Base-by-base conservation (phyloP, 495 filamentous ascomycete genomes). In the Penicillium angulare region DNA sequence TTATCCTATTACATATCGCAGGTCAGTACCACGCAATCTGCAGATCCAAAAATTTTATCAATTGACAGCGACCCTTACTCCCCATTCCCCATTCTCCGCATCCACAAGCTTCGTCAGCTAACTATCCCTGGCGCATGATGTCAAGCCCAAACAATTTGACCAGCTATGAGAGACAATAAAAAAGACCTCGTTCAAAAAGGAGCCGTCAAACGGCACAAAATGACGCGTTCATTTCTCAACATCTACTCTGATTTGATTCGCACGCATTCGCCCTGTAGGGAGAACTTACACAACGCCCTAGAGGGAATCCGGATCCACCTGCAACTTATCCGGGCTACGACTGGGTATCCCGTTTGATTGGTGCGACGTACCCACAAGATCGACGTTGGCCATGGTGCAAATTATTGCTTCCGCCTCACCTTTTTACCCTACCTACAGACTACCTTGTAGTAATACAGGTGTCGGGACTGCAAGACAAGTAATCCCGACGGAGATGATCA, bases 201-300 rank as follows among this genome's bases (percentile, higher is more conserved):
- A n/a, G n/a, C 10, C 12, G 10, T 23, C 8, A 2, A 22, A n/a
- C 39, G 17, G 24, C 15, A 43, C 22, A 43, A 15, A 49, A 54
- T 61, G 50, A 61, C 58, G 58, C 58, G 47, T 55, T 55, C 50
- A 32, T 0, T n/a, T n/a, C n/a, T n/a, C n/a, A n/a, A n/a, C n/a
- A n/a, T n/a, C n/a, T n/a, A n/a, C n/a, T n/a, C n/a, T n/a, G n/a
- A n/a, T n/a, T n/a, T n/a, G n/a, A n/a, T n/a, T n/a, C n/a, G n/a
- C n/a, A n/a, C 23, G 10, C 33, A 27, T 26, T 57, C 18, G 47
- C 50, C 50, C 36, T 43, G 51, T 50, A 42, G 41, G 47, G 46
- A n/a, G n/a, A n/a, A n/a, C n/a, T n/a, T n/a, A n/a, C n/a, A n/a
- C n/a, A n/a, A n/a, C n/a, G n/a, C n/a, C n/a, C n/a, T n/a, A n/a